phyloP scores from a whole-genome alignment of 2,329 filamentous ascomycete genomes.

The Didymella pinodella region DNA sequence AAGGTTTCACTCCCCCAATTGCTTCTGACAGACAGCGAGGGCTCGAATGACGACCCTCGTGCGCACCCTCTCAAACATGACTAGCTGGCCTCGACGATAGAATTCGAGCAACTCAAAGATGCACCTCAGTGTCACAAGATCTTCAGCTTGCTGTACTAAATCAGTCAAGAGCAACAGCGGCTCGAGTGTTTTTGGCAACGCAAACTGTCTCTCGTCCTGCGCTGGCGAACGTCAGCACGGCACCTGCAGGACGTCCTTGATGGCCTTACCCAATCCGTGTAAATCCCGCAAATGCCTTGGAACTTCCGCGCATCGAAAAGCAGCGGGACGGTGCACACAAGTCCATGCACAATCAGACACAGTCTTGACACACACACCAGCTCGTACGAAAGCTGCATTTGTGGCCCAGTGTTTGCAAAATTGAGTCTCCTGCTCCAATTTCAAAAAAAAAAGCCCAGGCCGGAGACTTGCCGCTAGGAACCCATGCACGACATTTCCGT shows the following conservation, averaged over 20 bases:
- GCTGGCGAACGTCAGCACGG: constrained; percentile 10
- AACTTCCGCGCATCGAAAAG: constrained; percentile 13
- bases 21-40: not conserved
- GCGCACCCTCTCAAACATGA: constrained; percentile 2
- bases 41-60: not conserved
- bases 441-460: constrained; percentile 16
- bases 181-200: constrained; percentile 16
- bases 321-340: constrained; percentile 4
- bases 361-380: not conserved
- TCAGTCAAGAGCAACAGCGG: constrained; percentile 2
- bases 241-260: constrained; percentile 18
- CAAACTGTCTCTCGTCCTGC: constrained; percentile 18
- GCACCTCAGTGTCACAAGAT: not conserved
- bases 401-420: not conserved
- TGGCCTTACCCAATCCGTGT: constrained; percentile 21
- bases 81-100: not conserved
- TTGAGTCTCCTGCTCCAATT: not conserved
- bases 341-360: constrained; percentile 3
- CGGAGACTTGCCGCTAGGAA: constrained; percentile 25
- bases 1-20: constrained; percentile 8
- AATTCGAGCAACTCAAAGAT: not conserved
- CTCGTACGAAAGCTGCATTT: not conserved
- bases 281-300: constrained; percentile 31
- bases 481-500: constrained; percentile 16
- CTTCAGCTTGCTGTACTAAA: not conserved